Conservation (phyloP, 1,139 yeast genomes). For the Candida tropicalis region DNA sequence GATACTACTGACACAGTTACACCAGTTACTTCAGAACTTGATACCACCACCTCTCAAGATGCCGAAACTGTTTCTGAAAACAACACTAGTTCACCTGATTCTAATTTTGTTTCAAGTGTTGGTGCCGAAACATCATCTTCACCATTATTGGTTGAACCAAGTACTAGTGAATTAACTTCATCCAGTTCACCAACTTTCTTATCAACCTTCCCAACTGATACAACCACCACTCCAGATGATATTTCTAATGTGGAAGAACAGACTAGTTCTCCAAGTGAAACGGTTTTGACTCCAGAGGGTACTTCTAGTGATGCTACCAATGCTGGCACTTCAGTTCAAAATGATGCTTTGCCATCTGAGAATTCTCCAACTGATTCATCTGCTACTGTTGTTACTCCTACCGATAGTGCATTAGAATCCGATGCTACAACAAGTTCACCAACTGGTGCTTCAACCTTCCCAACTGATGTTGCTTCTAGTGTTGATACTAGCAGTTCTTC, state of each 20-base stretch:
- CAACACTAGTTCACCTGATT: neutral
- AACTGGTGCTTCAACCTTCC: neutral
- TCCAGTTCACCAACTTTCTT: neutral
- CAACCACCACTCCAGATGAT: neutral
- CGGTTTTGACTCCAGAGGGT: neutral
- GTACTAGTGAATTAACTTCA: constrained; percentile 3
- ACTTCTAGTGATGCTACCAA: neutral
- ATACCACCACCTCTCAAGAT: neutral
- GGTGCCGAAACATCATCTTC: neutral
- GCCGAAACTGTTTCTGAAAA: neutral
- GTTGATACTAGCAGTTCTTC: neutral
- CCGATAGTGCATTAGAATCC: too few species aligned
- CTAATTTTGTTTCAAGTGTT: too few species aligned
- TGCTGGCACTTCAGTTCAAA: neutral
- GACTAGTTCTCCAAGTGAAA: neutral
- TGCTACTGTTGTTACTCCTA: neutral
- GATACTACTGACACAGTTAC: neutral
- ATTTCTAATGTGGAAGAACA: neutral
- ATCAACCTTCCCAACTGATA: neutral
- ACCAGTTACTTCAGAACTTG: neutral
- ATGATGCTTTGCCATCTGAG: neutral
- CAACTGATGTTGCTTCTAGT: neutral
- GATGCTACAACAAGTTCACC: constrained; percentile 1
- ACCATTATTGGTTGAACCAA: neutral
- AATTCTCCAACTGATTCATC: neutral